A percentile compares a stretch with the other conserved stretches of the same genome.
These are phyloP conservation scores for Tuber indicum DNA, from an alignment of 495 filamentous ascomycete genomes.

Conservation along the genomic window DNA sequence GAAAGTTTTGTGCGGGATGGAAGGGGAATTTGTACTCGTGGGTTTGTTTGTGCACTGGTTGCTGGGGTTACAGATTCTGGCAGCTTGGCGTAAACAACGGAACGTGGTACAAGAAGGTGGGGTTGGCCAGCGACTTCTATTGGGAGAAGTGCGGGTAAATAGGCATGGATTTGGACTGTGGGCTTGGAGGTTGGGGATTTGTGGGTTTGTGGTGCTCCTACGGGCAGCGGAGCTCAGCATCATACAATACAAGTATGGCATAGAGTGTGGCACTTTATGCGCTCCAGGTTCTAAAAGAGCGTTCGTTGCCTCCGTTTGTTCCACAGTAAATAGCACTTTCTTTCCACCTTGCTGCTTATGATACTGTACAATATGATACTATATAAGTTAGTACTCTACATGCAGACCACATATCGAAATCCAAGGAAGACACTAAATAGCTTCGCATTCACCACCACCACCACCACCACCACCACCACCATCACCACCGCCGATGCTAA, in stretches of 20 bases:
- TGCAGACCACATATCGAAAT: neutral
- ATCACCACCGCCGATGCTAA: neutral
- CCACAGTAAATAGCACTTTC: neutral
- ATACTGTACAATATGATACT: too few relatives aligned
- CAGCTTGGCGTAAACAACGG: neutral
- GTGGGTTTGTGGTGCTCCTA: neutral
- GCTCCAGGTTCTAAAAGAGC: neutral
- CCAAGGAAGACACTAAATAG: neutral
- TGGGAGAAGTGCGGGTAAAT: neutral
- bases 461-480: neutral
- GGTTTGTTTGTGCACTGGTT: neutral
- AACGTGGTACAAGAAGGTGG: neutral
- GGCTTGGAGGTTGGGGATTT: neutral
- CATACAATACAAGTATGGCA: neutral
- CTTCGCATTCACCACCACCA: neutral
- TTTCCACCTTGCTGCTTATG: neutral
- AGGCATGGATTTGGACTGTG: neutral
- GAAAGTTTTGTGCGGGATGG: neutral
- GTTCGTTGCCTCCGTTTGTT: neutral
- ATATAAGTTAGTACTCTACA: too few relatives aligned
- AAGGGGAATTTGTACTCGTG: conserved; percentile 2
- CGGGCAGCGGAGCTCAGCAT: neutral
- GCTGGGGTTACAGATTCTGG: neutral
- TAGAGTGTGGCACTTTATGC: neutral
- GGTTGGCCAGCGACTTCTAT: neutral